Base-by-base conservation (phyloP, 345 rosid species). In the Murraya koenigii region DNA sequence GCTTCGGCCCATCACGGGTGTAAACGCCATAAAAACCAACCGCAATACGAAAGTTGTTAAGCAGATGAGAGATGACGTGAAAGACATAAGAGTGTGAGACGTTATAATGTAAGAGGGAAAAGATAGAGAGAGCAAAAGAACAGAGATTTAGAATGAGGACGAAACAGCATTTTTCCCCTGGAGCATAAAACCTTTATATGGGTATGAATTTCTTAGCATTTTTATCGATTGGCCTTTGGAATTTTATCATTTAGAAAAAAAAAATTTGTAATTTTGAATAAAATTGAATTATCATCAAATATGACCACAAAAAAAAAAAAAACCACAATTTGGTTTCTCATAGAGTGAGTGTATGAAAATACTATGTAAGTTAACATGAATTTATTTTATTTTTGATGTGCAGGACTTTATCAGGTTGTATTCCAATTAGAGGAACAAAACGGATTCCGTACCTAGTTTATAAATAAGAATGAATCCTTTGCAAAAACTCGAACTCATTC, bases 131-230 rank as follows among this genome's bases (percentile, higher is more conserved):
- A 36, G 1, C 22, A 38, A 39, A 2, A 23, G 25, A 23, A 10
- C 28, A 68, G 56, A 68, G 33, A 39, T 30, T 68, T 68, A n/a
- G 32, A 23, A 26, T 20, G 65, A 36, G 23, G n/a, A 36, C 23
- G 64, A 56, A 28, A 80, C 94, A n/a, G 89, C 94, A 8, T 91
- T 96, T 78, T 92, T 92, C 74, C 98, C 99, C 62, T 96, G 99
- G 99, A 96, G 97, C 81, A 84, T 96, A 38, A 96, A 96, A 82
- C 99, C 99, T 41, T 74, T 96, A 85, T 96, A 94, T 13, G 99
- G 98, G 99, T 94, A 92, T 47, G 78, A 63, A n/a, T 75, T 47
- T 71, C 58, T 8, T 39, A 26, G 38, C 67, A n/a, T n/a, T n/a
- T n/a, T n/a, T n/a, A n/a, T n/a, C n/a, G n/a, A n/a, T n/a, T n/a